Percentiles rank a stretch among this genome's conserved stretches.
These are phyloP conservation scores for Picea abies DNA, from an alignment of 83 land plant species.

Conservation along the genomic window DNA sequence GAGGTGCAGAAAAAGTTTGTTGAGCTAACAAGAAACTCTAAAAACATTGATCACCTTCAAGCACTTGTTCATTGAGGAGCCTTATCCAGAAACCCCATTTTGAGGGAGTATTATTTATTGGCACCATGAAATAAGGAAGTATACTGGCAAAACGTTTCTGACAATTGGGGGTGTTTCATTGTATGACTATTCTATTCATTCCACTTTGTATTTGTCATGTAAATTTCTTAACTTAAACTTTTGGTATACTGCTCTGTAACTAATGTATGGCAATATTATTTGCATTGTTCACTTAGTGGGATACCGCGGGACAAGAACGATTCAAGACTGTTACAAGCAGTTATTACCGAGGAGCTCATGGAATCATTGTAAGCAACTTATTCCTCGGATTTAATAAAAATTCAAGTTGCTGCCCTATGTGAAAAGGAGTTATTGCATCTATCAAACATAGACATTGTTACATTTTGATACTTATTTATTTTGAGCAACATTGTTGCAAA, in stretches of 20 bases:
- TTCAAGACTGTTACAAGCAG: background rate
- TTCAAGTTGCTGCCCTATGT: background rate
- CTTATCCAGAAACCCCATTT: background rate
- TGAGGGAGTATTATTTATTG: background rate
- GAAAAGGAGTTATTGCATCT: too few species aligned
- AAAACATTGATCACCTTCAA: background rate
- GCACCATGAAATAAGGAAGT: background rate
- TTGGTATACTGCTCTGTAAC: background rate
- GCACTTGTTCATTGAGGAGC: background rate
- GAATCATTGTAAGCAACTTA: constrained; percentile 17
- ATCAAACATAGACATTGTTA: too few species aligned
- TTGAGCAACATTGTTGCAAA: too few species aligned
- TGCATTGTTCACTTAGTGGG: constrained; percentile 28
- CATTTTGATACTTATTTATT: too few species aligned
- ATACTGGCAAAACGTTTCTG: background rate
- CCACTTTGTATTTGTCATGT: background rate
- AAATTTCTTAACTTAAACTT: constrained; percentile 8
- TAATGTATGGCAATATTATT: background rate
- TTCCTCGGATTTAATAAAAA: background rate
- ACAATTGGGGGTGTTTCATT: background rate
- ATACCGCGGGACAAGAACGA: background rate
- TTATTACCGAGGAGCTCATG: background rate
- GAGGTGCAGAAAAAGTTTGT: background rate
- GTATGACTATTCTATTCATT: background rate
- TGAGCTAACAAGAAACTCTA: background rate